phyloP scores from a whole-genome alignment of 228 moss, liverwort and hornwort genomes.

The Sphagnum magellanicum region DNA sequence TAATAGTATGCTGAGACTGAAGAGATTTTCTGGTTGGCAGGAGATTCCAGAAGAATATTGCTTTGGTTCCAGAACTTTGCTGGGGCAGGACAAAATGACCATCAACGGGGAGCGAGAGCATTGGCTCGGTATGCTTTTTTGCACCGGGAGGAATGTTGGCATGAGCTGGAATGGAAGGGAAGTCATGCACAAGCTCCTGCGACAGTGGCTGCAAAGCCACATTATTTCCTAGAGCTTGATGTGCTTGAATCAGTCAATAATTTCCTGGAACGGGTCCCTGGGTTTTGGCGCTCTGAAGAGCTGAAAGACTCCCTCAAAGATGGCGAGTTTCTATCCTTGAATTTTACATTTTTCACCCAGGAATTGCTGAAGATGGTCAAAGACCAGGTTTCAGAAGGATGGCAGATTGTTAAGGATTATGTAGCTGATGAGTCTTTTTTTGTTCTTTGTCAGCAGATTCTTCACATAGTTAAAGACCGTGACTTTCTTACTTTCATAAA shows the following conservation, averaged over 20 bases:
- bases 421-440: slow-evolving; percentile 40
- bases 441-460: slow-evolving; percentile 62
- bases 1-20: background rate
- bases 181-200: slow-evolving; percentile 93
- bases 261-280: slow-evolving; percentile 64
- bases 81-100: slow-evolving; percentile 60
- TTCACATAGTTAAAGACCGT: slow-evolving; percentile 58
- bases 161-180: slow-evolving; percentile 82
- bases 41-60: slow-evolving; percentile 50
- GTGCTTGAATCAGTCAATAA: slow-evolving; percentile 66
- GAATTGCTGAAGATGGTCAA: slow-evolving; percentile 52
- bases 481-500: slow-evolving; percentile 61
- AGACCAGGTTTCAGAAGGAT: slow-evolving; percentile 23
- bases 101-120: slow-evolving; percentile 72
- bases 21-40: slow-evolving; percentile 20
- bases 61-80: slow-evolving; percentile 82
- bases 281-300: slow-evolving; percentile 83
- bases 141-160: slow-evolving; percentile 80
- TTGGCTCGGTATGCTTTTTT: slow-evolving; percentile 79
- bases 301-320: slow-evolving; percentile 55
- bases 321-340: slow-evolving; percentile 47
- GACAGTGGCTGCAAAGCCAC: slow-evolving; percentile 87
- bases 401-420: slow-evolving; percentile 49
- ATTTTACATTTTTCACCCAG: slow-evolving; percentile 55
- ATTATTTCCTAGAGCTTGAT: slow-evolving; percentile 90